Conservation (phyloP, 805 yeast genomes). For the Starmerella asiatica region DNA sequence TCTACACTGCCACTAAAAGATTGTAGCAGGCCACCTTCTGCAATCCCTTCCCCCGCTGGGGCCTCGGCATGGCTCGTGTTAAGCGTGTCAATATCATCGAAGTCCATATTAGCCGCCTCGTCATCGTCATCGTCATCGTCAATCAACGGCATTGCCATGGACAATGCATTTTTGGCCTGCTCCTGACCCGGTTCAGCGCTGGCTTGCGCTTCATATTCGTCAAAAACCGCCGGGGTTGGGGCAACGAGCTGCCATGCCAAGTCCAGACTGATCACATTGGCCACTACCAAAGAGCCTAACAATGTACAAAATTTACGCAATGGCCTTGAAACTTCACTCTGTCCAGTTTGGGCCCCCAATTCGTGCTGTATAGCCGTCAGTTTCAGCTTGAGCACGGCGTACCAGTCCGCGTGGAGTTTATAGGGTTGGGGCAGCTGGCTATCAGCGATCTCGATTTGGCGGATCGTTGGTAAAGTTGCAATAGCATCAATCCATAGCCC, state of each 20-base stretch:
- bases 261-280: conserved; percentile 3
- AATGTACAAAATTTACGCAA: background rate
- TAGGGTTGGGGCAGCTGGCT: conserved; percentile 1
- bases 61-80: background rate
- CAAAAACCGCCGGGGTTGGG: conserved; percentile 2
- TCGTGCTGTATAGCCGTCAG: background rate
- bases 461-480: background rate
- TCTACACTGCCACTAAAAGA: background rate
- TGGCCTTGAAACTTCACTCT: background rate
- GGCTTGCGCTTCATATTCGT: background rate
- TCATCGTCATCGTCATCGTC: conserved; percentile 15
- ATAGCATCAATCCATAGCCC: conserved; percentile 1
- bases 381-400: conserved; percentile 4
- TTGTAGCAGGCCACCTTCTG: background rate
- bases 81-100: background rate
- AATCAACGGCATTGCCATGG: conserved; percentile 15
- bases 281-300: conserved; percentile 4
- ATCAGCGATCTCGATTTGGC: background rate
- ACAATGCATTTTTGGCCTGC: conserved; percentile 8
- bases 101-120: background rate
- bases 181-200: background rate
- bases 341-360: background rate
- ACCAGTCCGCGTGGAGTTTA: conserved; percentile 8
- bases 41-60: background rate
- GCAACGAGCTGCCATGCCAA: conserved; percentile 5